A percentile compares a stretch with the other conserved stretches of the same genome.
phyloP scores from a whole-genome alignment of 768 basidiomycete genomes.

The Strobilomyces echinocephalus region DNA sequence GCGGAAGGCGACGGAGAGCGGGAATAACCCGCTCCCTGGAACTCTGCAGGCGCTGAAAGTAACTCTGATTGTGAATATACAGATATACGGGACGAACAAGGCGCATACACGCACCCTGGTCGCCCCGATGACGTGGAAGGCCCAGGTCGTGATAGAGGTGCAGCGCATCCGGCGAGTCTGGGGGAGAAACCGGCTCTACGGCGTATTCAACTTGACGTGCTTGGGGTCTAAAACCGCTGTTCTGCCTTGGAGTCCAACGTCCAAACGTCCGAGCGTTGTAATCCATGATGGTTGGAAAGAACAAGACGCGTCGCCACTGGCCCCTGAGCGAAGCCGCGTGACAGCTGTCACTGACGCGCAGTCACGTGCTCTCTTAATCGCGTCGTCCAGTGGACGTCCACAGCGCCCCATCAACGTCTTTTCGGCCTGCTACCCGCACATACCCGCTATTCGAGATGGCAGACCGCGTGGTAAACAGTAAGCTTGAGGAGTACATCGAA shows the following conservation, averaged over 20 bases:
- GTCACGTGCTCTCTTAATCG: constrained; percentile 22
- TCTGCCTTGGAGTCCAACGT: neutral
- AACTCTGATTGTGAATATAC: constrained; percentile 30
- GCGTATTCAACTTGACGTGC: neutral
- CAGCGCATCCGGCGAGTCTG: constrained; percentile 6
- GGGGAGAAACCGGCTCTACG: constrained; percentile 4
- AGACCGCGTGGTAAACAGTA: constrained; percentile 39
- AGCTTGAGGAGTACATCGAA: constrained; percentile 74
- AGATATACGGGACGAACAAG: neutral
- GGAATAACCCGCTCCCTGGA: constrained; percentile 5
- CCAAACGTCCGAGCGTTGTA: neutral
- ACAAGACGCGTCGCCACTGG: constrained; percentile 2
- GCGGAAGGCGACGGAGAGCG: constrained; percentile 2
- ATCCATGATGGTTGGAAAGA: constrained; percentile 13
- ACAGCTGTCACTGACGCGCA: constrained; percentile 22
- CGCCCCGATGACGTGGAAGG: constrained; percentile 4
- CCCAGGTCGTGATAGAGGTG: constrained; percentile 4
- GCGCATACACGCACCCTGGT: constrained; percentile 28
- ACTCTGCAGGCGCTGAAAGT: constrained; percentile 35
- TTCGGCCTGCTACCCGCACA: constrained; percentile 8
- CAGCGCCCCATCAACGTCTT: neutral
- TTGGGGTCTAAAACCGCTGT: neutral
- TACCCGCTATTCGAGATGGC: constrained; percentile 17
- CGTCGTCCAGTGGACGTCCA: neutral
- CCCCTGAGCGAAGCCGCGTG: constrained; percentile 11